Evolutionary conservation across 2,329 filamentous ascomycete species (phyloP).

Genomic region (Penicillium sp.): DNA sequence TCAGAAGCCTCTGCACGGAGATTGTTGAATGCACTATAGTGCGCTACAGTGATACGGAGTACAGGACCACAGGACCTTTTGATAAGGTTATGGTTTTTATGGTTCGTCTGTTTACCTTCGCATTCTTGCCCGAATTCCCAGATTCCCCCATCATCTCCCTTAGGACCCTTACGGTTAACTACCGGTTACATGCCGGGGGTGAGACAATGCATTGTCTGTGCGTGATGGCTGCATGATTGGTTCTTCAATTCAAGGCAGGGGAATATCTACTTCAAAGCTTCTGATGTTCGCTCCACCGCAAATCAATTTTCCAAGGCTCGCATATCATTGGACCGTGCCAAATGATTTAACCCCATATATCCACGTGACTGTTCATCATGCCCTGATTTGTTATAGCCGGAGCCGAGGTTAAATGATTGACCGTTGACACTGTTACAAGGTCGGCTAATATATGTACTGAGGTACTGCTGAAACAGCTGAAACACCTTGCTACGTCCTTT

Average conservation of each 20-base stretch:
- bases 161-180: background rate
- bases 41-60: background rate
- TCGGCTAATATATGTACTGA: too few relatives aligned
- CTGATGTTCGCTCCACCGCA: background rate
- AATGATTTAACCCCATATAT: background rate
- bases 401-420: conserved; percentile 7
- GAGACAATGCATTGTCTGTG: conserved; percentile 5
- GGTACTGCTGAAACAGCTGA: too few relatives aligned
- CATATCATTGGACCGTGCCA: background rate
- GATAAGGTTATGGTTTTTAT: background rate
- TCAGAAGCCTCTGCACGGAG: background rate
- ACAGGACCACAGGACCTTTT: background rate
- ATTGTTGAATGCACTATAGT: background rate
- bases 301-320: background rate
- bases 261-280: background rate
- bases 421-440: background rate
- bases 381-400: conserved; percentile 1
- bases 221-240: background rate
- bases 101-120: background rate
- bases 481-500: background rate
- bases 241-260: background rate
- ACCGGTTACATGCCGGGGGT: conserved; percentile 6
- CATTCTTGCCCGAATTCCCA: conserved; percentile 2
- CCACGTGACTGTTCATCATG: conserved; percentile 8
- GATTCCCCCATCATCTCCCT: background rate